A percentile compares a stretch with the other conserved stretches of the same genome.
These are phyloP conservation scores for Daldinia eschscholtzii DNA, from an alignment of 2,329 filamentous ascomycete genomes.

Conservation along the genomic window DNA sequence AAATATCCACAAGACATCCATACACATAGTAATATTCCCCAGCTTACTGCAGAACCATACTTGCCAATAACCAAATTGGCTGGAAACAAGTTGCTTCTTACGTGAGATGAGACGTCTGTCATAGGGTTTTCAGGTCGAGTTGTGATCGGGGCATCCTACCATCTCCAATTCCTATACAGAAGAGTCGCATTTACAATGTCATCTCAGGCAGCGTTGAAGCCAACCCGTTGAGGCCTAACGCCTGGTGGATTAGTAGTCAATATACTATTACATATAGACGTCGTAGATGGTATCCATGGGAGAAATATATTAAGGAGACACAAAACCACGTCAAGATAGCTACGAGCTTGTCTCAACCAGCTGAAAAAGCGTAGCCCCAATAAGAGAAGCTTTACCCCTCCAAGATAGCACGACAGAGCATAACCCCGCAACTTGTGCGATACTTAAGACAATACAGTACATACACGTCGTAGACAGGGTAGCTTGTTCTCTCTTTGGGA, in stretches of 20 bases:
- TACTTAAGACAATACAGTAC: not conserved
- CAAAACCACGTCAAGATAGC: not conserved
- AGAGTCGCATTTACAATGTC: constrained; percentile 16
- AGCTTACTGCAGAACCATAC: constrained; percentile 1
- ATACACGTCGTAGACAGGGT: not conserved
- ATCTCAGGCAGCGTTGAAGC: constrained; percentile 24
- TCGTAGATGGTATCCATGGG: not conserved
- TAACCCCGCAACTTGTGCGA: not conserved
- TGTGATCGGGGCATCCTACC: constrained; percentile 26
- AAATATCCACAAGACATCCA: not conserved
- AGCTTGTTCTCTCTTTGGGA: not conserved
- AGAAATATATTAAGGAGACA: not conserved
- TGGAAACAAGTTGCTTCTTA: constrained; percentile 16
- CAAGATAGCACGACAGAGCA: not conserved
- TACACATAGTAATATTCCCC: not conserved
- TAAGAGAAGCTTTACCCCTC: constrained; percentile 7
- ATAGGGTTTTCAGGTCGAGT: constrained; percentile 7
- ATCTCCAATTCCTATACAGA: constrained; percentile 18
- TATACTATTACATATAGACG: constrained; percentile 3
- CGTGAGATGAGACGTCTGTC: constrained; percentile 12
- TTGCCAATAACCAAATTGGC: constrained; percentile 1
- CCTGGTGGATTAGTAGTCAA: constrained; percentile 25
- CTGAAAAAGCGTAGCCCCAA: constrained; percentile 5
- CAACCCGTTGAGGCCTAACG: constrained; percentile 32
- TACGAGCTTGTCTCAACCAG: not conserved